Evolutionary conservation across 2,329 filamentous ascomycete genomes (phyloP).

Genomic region (Nemania bipapillata): DNA sequence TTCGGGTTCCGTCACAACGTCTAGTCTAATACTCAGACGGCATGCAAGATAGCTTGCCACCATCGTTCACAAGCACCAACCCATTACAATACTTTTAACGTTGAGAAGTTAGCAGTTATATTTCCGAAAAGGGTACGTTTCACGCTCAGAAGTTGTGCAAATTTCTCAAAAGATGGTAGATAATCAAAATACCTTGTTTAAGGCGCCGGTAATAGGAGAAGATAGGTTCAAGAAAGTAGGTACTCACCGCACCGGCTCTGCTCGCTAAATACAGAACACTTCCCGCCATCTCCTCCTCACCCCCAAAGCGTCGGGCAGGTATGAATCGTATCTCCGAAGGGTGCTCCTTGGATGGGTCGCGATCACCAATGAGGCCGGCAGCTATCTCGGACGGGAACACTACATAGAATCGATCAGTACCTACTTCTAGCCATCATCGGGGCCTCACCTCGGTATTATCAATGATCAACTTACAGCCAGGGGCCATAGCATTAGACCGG

Average conservation of each 20-base stretch:
- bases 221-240: neutral
- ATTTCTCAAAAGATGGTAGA: neutral
- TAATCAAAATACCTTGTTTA: neutral
- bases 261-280: constrained; percentile 48
- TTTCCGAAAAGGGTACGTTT: neutral
- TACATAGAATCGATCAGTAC: constrained; percentile 21
- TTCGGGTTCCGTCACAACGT: neutral
- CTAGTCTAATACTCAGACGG: constrained; percentile 42
- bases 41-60: constrained; percentile 45
- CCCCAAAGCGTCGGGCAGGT: constrained; percentile 46
- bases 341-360: constrained; percentile 44
- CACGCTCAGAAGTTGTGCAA: neutral
- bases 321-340: constrained; percentile 42
- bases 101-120: neutral
- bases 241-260: constrained; percentile 44
- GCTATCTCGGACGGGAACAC: constrained; percentile 49
- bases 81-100: constrained; percentile 45
- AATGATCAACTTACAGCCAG: constrained; percentile 45
- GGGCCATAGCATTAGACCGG: constrained; percentile 48
- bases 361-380: constrained; percentile 29
- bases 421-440: neutral
- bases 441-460: too few relatives aligned
- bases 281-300: constrained; percentile 49
- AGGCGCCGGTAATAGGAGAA: neutral
- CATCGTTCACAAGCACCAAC: constrained; percentile 46